Base-by-base conservation (phyloP, 1,139 yeast species). In the Chernovozyma aurita region DNA sequence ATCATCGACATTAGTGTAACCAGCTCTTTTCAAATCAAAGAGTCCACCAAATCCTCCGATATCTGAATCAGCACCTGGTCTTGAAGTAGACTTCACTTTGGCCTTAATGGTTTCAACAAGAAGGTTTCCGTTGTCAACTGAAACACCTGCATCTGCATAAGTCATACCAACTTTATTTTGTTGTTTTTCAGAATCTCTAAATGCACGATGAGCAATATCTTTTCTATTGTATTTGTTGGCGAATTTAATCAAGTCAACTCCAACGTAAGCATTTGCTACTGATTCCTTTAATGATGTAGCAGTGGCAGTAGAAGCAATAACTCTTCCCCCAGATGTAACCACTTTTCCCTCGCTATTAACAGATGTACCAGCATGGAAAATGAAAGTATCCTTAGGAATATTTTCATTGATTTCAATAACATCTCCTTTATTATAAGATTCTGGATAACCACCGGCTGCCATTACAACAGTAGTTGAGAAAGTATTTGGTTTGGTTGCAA, bases 1-100 rank as follows among this genome's bases (percentile, higher is more conserved):
- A 38, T 83, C 81, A 43, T 73, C 77, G 21, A 77, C 65, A 43
- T 80, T 78, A 40, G 66, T 64, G 62, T 82, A 94, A 9, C 97
- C 97, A 33, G 95, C 95, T 36, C 81, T 80, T 52, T 81, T 78
- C 52, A 94, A 73, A 59, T 94, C 98, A 50, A 94, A 94, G 31
- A 90, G 68, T 46, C 98, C 99, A 46, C 99, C 99, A 55, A 94
- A 94, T 3, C 99, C 99, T 57, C 99, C 99, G 50, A 94, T 92
- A 49, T 88, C 96, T 16, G 97, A 87, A 56, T 92, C 97, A 31
- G 98, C 95, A 52, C 99, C 99, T 24, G 95, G 73, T 63, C 99
- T 83, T 31, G 85, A 81, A 16, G 99, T 94, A n/a, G 95, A 83
- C 62, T 85, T 86, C 35, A 94, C 98, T 61, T 83, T 79, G 36